Conservation (phyloP, 495 filamentous ascomycete species). For the Talaromyces nanjingensis region DNA sequence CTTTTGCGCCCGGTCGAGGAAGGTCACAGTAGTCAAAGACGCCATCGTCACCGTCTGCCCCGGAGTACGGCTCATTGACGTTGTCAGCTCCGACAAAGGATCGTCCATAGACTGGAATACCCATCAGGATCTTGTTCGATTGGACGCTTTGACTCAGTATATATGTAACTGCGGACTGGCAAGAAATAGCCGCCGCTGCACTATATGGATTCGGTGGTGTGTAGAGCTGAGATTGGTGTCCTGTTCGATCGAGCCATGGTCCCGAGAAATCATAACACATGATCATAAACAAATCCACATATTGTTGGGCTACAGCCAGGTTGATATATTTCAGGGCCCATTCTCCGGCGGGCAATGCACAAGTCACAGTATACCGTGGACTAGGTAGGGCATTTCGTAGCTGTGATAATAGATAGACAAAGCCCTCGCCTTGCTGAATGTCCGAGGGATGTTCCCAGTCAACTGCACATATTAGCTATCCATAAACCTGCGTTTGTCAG, state of each 20-base stretch:
- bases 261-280: conserved; percentile 89
- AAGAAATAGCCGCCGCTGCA: conserved; percentile 50
- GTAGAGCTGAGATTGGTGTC: conserved; percentile 77
- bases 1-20: conserved; percentile 62
- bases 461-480: conserved; percentile 41
- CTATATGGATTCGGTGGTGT: conserved; percentile 42
- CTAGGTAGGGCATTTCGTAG: conserved; percentile 66
- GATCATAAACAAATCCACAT: conserved; percentile 75
- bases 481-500: not conserved
- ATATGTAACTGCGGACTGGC: conserved; percentile 59
- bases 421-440: conserved; percentile 61
- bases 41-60: conserved; percentile 67
- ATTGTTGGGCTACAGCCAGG: conserved; percentile 52
- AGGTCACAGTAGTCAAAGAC: conserved; percentile 77
- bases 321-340: conserved; percentile 73
- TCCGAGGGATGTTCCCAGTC: conserved; percentile 86
- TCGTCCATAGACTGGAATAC: conserved; percentile 73
- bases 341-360: conserved; percentile 71
- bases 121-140: conserved; percentile 67
- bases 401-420: conserved; percentile 61
- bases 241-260: conserved; percentile 60
- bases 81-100: conserved; percentile 65
- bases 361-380: conserved; percentile 68
- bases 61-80: conserved; percentile 56
- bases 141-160: conserved; percentile 61